Base-by-base conservation (phyloP, 140 eudicot species). In the Flaveria floridana region DNA sequence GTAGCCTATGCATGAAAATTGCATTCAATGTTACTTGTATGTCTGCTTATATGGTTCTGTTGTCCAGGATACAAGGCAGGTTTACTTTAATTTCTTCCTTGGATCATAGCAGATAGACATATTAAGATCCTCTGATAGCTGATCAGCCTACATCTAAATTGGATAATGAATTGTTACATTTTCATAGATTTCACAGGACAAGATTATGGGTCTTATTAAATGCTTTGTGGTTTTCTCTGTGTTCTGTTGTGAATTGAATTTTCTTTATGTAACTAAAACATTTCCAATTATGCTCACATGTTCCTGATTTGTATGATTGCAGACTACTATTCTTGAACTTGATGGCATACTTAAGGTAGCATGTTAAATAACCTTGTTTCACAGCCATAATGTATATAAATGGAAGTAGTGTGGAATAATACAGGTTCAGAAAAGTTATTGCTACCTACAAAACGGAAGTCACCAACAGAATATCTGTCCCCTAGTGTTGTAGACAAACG, bases 361-460 rank as follows among this genome's bases (percentile, higher is more conserved):
- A 86, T 90, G 91, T 87, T 82, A 65, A 84, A 80, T 34, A 78
- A 75, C 73, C 76, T 72, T 30, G 73, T 71, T n/a, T 85, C 87
- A 7, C 77, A 70, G 70, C 85, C 72, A 55, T 65, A 74, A 62
- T 19, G 80, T 10, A 13, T 68, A 58, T 65, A 1, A 79, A 69
- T 79, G 85, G 89, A 83, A 65, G 79, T 82, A 65, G 37, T 78
- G 69, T 63, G 61, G 79, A 79, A 68, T 46, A 79, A 39, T 58
- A 39, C 76, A 16, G 84, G 82, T 50, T 25, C 74, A n/a, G 84
- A 70, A 74, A 82, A 78, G 15, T 39, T 79, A 41, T 70, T 81
- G 7, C 56, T 77, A 53, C 90, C 95, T 53, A 78, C 74, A 23
- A 92, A 89, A 73, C 78, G 98, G 28, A 92, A 86, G 85, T 89